phyloP scores from a whole-genome alignment of 352 stramenopile species.

The Peronosclerospora sorghi region DNA sequence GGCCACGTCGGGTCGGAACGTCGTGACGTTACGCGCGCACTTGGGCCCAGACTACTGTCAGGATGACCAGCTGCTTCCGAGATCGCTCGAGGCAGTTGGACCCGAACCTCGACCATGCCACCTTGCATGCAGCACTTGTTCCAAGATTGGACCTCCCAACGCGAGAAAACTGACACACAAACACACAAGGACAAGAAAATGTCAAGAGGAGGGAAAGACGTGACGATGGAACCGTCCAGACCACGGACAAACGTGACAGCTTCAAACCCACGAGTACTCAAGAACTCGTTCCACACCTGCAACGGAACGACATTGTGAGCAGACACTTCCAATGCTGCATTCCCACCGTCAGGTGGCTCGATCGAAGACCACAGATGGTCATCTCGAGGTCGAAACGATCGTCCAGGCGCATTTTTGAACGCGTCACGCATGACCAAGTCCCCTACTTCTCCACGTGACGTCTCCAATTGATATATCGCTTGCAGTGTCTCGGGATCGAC shows the following conservation, averaged over 20 bases:
- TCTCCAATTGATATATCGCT: slow-evolving; percentile 16
- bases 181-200: slow-evolving; percentile 24
- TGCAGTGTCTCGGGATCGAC: slow-evolving; percentile 35
- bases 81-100: slow-evolving; percentile 57
- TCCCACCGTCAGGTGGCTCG: slow-evolving; percentile 88
- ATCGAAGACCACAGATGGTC: slow-evolving; percentile 89
- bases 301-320: slow-evolving; percentile 42
- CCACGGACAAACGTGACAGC: slow-evolving; percentile 30
- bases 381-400: slow-evolving; percentile 77
- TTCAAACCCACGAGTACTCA: slow-evolving; percentile 20
- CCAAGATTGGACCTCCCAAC: slow-evolving; percentile 85
- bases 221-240: neutral
- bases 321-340: slow-evolving; percentile 87
- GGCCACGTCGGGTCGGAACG: slow-evolving; percentile 75
- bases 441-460: slow-evolving; percentile 47
- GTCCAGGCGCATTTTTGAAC: slow-evolving; percentile 79
- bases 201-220: slow-evolving; percentile 8
- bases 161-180: slow-evolving; percentile 26
- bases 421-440: slow-evolving; percentile 91
- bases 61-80: slow-evolving; percentile 28
- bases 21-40: slow-evolving; percentile 19
- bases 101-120: slow-evolving; percentile 79
- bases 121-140: slow-evolving; percentile 92
- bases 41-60: slow-evolving; percentile 23
- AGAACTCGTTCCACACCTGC: slow-evolving; percentile 37